A percentile compares a stretch with the other conserved stretches of the same genome.
phyloP scores from a whole-genome alignment of 768 basidiomycete genomes.

The Leucocoprinus sp. region DNA sequence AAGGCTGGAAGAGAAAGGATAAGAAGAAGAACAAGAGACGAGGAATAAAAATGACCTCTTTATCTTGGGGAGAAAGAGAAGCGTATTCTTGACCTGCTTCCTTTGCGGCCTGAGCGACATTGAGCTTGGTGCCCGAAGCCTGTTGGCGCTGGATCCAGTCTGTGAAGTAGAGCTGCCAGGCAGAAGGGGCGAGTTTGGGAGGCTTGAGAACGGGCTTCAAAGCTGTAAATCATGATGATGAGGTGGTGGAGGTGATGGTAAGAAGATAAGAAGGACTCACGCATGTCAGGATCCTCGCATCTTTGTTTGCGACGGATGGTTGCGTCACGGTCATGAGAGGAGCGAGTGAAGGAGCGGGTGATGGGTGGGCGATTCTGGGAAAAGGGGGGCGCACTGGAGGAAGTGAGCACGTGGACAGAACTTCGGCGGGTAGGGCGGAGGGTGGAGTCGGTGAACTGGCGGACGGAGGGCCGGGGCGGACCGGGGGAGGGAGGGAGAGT shows the following conservation, averaged over 20 bases:
- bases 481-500: conserved; percentile 37
- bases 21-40: conserved; percentile 16
- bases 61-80: conserved; percentile 66
- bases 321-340: conserved; percentile 64
- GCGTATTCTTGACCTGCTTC: conserved; percentile 91
- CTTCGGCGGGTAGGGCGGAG: conserved; percentile 36
- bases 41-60: conserved; percentile 51
- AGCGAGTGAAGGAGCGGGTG: conserved; percentile 54
- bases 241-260: too few species aligned
- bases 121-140: conserved; percentile 74
- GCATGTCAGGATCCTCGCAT: conserved; percentile 35
- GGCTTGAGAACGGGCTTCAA: conserved; percentile 76
- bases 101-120: conserved; percentile 92
- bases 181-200: conserved; percentile 87
- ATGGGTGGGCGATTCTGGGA: conserved; percentile 40
- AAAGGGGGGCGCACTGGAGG: conserved; percentile 62
- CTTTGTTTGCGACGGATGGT: conserved; percentile 62
- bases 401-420: conserved; percentile 53
- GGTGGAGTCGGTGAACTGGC: conserved; percentile 34
- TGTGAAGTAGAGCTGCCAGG: conserved; percentile 96
- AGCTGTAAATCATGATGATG: too few species aligned
- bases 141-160: conserved; percentile 90
- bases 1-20: conserved; percentile 44
- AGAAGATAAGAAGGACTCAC: too few species aligned
- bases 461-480: conserved; percentile 33